A percentile compares a stretch with the other conserved stretches of the same genome.
These are phyloP conservation scores for Fimicolochytrium jonesii DNA, from an alignment of 192 early-diverging fungal genomes.

Conservation along the genomic window DNA sequence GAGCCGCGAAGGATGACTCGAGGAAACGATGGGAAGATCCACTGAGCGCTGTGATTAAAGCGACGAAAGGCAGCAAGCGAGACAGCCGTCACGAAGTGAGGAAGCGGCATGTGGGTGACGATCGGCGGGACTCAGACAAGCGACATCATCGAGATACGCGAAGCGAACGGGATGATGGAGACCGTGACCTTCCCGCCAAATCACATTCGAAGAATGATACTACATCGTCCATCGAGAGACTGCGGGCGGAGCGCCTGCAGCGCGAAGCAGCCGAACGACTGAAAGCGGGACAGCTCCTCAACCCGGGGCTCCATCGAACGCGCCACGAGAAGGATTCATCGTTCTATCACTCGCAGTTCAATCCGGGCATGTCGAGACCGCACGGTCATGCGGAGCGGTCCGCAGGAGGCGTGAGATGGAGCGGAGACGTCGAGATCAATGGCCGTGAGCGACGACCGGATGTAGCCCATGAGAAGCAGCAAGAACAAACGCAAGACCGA, in stretches of 20 bases:
- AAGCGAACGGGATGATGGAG: too few species aligned
- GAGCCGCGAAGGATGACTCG: background rate
- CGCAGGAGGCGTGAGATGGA: background rate
- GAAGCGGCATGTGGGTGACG: background rate
- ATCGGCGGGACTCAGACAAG: background rate
- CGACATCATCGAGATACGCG: background rate
- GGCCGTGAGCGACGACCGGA: too few species aligned
- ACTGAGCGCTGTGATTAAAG: background rate
- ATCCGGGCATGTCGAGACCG: conserved; percentile 13
- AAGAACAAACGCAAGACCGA: too few species aligned
- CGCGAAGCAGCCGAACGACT: conserved; percentile 27
- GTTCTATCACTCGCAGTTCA: conserved; percentile 34
- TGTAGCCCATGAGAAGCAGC: too few species aligned
- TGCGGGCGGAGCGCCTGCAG: conserved; percentile 29
- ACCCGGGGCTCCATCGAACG: background rate
- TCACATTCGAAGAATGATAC: too few species aligned
- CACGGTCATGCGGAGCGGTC: background rate
- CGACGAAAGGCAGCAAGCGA: too few species aligned
- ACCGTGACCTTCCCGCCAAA: too few species aligned
- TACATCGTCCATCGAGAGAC: conserved; percentile 25
- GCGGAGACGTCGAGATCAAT: too few species aligned
- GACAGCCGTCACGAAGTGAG: background rate
- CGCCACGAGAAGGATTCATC: conserved; percentile 6
- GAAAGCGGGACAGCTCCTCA: conserved; percentile 16
- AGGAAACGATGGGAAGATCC: conserved; percentile 14